Evolutionary conservation across 352 stramenopile species (phyloP), one percentile per base, ranked within the genome.

Genomic region (Phytophthora cryptogea): DNA sequence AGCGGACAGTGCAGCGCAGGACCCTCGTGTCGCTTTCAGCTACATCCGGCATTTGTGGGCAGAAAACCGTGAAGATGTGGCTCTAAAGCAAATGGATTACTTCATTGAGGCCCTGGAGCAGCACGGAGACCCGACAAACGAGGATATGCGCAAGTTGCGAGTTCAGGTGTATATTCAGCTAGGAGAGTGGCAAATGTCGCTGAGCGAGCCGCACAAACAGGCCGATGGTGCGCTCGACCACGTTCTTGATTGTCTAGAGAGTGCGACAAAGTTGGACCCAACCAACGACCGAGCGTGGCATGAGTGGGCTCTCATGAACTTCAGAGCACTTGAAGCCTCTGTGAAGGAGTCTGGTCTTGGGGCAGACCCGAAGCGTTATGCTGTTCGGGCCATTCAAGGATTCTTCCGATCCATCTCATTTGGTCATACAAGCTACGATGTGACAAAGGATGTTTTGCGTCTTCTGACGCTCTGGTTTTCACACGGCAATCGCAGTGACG

Each of bases 381-480:
- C 98, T 5, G 80, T 97, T 28, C 83, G 89, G 33, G 97, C 97
- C 9, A 97, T 99, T n/a, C 85, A 97, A 61, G 97, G 96, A 9
- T 99, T 99, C 70, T 97, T 99, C 59, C 87, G 85, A 17, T 98
- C 96, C 0, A 99, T 99, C 48, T 91, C 89, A 37, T 93, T 99
- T 28, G 97, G 97, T 5, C 92, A 96, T 56, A 97, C 92, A 39
- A 75, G 68, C 50, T 98, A 97, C 78, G 84, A 93, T 56, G 84
- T 93, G 17, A 94, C 83, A 3, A 98, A 99, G 68, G 98, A 99
- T 65, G 94, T 99, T 59, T 63, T 99, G 47, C 98, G 98, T 31
- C 65, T 99, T 16, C 73, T 99, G 23, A 99, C 96, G 33, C 95
- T 99, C 33, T 99, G 98, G 81, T 99, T 99, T 59, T 86, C 96